These are phyloP conservation scores for Lasiodiplodia sp. DNA, from an alignment of 2,329 filamentous ascomycete species.

Conservation along the genomic window DNA sequence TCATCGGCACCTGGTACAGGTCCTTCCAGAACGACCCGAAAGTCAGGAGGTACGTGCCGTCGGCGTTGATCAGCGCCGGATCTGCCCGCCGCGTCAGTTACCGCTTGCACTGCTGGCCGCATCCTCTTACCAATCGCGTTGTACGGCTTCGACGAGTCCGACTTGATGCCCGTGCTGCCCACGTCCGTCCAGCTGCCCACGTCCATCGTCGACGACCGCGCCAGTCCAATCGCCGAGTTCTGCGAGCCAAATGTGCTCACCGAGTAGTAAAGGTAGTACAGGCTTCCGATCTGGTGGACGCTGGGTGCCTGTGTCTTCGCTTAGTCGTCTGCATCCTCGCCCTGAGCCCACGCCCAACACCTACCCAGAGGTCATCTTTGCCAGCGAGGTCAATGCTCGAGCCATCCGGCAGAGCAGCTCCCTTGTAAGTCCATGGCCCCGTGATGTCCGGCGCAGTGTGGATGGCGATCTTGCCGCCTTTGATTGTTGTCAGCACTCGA, in stretches of 20 bases:
- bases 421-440: constrained; percentile 60
- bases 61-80: constrained; percentile 51
- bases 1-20: constrained; percentile 66
- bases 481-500: background rate
- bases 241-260: constrained; percentile 70
- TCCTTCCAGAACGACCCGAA: constrained; percentile 76
- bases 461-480: constrained; percentile 57
- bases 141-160: constrained; percentile 48
- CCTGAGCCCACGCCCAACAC: constrained; percentile 17
- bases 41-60: constrained; percentile 59
- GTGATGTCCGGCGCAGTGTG: constrained; percentile 56
- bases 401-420: constrained; percentile 55
- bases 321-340: background rate
- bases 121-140: constrained; percentile 53
- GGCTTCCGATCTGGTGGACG: constrained; percentile 62
- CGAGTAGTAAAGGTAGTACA: constrained; percentile 72
- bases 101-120: background rate
- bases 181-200: constrained; percentile 66
- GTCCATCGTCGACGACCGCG: constrained; percentile 58
- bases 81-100: constrained; percentile 44
- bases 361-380: constrained; percentile 59
- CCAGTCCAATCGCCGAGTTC: constrained; percentile 67
- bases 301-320: constrained; percentile 64
- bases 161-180: constrained; percentile 61
- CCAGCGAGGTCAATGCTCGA: constrained; percentile 56